phyloP scores from a whole-genome alignment of 345 rosid species.

The Heritiera fomes region DNA sequence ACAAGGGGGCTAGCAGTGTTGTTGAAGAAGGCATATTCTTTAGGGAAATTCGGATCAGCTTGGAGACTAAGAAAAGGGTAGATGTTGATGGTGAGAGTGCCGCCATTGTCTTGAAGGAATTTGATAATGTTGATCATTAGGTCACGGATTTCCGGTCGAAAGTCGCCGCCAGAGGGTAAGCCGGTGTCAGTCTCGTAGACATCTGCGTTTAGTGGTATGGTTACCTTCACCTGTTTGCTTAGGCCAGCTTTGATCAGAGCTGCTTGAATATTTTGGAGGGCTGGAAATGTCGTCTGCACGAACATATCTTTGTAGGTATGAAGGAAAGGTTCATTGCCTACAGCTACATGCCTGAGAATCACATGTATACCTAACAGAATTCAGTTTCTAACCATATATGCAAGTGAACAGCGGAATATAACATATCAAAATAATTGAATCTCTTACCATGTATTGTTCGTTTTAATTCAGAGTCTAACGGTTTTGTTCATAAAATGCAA shows the following conservation, averaged over 20 bases:
- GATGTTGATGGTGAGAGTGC: constrained; percentile 75
- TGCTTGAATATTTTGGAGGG: constrained; percentile 83
- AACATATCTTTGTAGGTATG: constrained; percentile 61
- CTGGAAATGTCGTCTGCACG: constrained; percentile 64
- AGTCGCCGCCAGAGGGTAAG: constrained; percentile 78
- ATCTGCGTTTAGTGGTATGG: constrained; percentile 86
- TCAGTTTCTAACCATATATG: not conserved
- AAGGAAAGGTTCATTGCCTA: constrained; percentile 91
- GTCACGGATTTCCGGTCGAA: constrained; percentile 60
- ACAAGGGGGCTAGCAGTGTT: constrained; percentile 56
- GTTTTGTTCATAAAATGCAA: no score
- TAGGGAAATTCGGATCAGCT: constrained; percentile 4
- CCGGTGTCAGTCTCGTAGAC: constrained; percentile 57
- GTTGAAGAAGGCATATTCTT: constrained; percentile 77
- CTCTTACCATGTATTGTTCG: no score
- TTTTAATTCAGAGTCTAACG: no score
- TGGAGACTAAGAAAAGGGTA: constrained; percentile 25
- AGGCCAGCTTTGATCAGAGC: constrained; percentile 89
- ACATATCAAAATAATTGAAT: no score
- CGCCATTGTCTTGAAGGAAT: constrained; percentile 58
- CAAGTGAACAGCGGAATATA: constrained; percentile 26
- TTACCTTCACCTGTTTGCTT: constrained; percentile 67
- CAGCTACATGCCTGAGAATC: constrained; percentile 65
- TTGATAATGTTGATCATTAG: constrained; percentile 64
- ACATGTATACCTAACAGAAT: constrained; percentile 12